Conservation (phyloP, 2,329 filamentous ascomycete genomes). For the Epichloe bromicola region DNA sequence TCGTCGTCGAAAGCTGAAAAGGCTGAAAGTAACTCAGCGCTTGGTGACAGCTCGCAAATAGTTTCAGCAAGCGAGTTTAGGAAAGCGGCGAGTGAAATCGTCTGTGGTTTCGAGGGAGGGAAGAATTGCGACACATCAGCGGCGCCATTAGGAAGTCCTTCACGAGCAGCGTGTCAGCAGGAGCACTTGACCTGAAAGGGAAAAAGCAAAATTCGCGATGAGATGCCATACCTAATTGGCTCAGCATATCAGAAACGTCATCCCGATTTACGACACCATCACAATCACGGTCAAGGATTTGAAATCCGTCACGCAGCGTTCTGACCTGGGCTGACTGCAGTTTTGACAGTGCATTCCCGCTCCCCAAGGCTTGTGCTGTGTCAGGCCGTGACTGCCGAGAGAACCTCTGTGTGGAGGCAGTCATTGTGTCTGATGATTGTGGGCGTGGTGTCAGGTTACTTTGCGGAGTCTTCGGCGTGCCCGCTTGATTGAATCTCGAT, state of each 20-base stretch:
- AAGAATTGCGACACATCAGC: slow-evolving; percentile 73
- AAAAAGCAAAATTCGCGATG: too few relatives aligned
- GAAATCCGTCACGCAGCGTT: slow-evolving; percentile 82
- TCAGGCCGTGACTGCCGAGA: slow-evolving; percentile 17
- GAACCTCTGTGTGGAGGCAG: slow-evolving; percentile 23
- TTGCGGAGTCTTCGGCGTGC: slow-evolving; percentile 23
- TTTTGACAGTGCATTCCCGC: slow-evolving; percentile 50
- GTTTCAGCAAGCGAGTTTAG: slow-evolving; percentile 68
- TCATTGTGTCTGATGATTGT: slow-evolving; percentile 19
- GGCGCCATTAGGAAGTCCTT: slow-evolving; percentile 60
- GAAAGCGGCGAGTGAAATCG: slow-evolving; percentile 74
- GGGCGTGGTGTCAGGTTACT: slow-evolving; percentile 27
- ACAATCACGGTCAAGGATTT: slow-evolving; percentile 81
- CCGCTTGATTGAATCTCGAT: slow-evolving; percentile 26
- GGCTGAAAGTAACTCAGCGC: slow-evolving; percentile 71
- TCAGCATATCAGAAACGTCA: slow-evolving; percentile 77
- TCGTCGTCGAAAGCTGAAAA: slow-evolving; percentile 94
- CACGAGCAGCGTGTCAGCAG: not conserved
- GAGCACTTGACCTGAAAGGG: not conserved
- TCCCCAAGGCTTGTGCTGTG: slow-evolving; percentile 23
- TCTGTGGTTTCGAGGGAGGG: slow-evolving; percentile 54
- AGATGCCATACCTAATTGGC: slow-evolving; percentile 53
- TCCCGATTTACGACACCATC: slow-evolving; percentile 72
- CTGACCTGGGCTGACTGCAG: slow-evolving; percentile 73
- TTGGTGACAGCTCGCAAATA: slow-evolving; percentile 61